Evolutionary conservation across 2,329 filamentous ascomycete species (phyloP), one percentile per base, ranked within the genome.

Genomic region (Pezicula carpinea): DNA sequence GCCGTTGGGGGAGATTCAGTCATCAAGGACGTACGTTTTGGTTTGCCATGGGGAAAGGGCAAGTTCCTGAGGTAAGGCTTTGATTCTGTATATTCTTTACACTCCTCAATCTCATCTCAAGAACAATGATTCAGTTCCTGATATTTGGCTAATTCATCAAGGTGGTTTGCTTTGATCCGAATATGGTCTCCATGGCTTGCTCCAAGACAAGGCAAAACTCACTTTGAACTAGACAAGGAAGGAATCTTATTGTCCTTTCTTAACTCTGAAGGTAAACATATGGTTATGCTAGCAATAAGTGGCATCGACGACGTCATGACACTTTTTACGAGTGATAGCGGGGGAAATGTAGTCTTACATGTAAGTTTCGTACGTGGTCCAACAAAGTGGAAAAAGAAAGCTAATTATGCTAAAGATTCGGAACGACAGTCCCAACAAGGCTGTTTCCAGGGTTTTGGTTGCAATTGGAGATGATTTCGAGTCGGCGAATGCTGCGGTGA

Each of bases 161-260:
- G 86, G 56, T 95, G 89, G 82, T 92, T 96, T 63, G 82, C 88
- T 6, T 68, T 96, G 11, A 83, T 95, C 5, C 81, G 90, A 15
- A 72, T 88, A 3, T 93, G 84, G 81, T 78, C 77, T 29, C 85
- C 90, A 1, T 97, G 92, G 92, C 70, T 96, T 10, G 89, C 86
- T 6, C 92, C 92, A n/a, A 75, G 89, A 33, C 91, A 96, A 63
- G 91, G 91, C 11, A 82, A 78, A 52, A 66, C 71, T 3, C 69
- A 69, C 0, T 86, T 95, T 47, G 69, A 70, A 4, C 71, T 91
- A 4, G 85, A 89, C 51, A 87, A 90, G 56, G 87, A 95, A 59
- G 89, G 82, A 1, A 68, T 96, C 2, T 63, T 95, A 15, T 82
- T 84, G 49, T 87, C 88, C 0, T 96, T 96, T 56, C 69, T 95